phyloP scores from a whole-genome alignment of 2,329 filamentous ascomycete species.

The Grosmannia serpens region DNA sequence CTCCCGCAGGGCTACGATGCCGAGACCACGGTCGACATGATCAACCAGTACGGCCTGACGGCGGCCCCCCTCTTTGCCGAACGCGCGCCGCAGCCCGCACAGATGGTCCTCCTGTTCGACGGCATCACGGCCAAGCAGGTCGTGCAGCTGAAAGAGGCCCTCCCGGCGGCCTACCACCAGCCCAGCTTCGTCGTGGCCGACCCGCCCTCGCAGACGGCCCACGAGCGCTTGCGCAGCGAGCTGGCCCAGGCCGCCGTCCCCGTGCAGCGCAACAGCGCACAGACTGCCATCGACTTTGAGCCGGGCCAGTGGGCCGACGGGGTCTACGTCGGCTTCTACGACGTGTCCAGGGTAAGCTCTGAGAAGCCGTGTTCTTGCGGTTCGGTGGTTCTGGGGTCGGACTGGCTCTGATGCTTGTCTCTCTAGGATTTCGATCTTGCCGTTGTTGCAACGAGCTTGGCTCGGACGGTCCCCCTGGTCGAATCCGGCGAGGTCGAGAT shows the following conservation, averaged over 20 bases:
- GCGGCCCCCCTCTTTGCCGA: constrained; percentile 38
- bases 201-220: constrained; percentile 30
- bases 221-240: constrained; percentile 28
- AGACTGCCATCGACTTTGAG: constrained; percentile 3
- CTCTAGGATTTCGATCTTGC: constrained; percentile 30
- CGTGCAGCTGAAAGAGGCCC: constrained; percentile 27
- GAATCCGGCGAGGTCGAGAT: constrained; percentile 41
- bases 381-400: neutral
- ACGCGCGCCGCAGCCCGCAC: constrained; percentile 25
- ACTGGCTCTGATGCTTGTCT: neutral
- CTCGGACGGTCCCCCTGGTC: constrained; percentile 33
- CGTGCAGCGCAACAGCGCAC: constrained; percentile 25
- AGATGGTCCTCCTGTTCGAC: constrained; percentile 50
- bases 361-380: neutral
- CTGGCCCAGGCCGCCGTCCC: constrained; percentile 25
- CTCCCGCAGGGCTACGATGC: constrained; percentile 29
- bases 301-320: neutral
- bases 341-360: neutral
- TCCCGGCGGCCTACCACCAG: constrained; percentile 21
- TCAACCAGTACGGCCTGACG: constrained; percentile 49
- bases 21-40: constrained; percentile 39
- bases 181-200: constrained; percentile 39
- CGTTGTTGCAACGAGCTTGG: constrained; percentile 31
- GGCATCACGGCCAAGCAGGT: constrained; percentile 38
- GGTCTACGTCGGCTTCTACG: neutral